Percentiles rank a stretch among this genome's conserved stretches.
These are phyloP conservation scores for Nevesoporus exiguus DNA, from an alignment of 768 basidiomycete genomes.

Conservation along the genomic window DNA sequence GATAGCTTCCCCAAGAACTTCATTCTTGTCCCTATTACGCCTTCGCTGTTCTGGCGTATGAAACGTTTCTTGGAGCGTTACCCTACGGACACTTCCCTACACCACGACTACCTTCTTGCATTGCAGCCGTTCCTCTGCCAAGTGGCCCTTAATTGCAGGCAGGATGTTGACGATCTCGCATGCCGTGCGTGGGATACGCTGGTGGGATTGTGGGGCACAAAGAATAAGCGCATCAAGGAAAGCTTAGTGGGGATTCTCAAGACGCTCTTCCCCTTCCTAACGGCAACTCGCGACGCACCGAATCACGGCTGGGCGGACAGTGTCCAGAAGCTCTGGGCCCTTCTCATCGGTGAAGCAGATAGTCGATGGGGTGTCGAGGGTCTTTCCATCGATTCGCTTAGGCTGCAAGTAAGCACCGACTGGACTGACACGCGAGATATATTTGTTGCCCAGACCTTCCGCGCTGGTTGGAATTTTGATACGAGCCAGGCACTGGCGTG, in stretches of 20 bases:
- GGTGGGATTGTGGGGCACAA: constrained; percentile 73
- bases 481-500: constrained; percentile 68
- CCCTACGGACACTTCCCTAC: constrained; percentile 71
- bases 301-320: constrained; percentile 44
- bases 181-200: constrained; percentile 58
- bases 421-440: constrained; percentile 31
- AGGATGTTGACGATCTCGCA: constrained; percentile 59
- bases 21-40: constrained; percentile 20
- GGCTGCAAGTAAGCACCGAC: constrained; percentile 44
- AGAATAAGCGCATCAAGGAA: constrained; percentile 75
- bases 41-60: constrained; percentile 58
- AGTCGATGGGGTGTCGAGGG: constrained; percentile 62
- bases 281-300: constrained; percentile 32
- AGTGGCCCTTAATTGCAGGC: constrained; percentile 71
- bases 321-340: constrained; percentile 50
- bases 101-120: constrained; percentile 68
- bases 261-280: constrained; percentile 69
- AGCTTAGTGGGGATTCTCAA: constrained; percentile 71
- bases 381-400: constrained; percentile 61
- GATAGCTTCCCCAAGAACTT: constrained; percentile 33
- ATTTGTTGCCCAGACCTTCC: constrained; percentile 65
- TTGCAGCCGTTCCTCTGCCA: constrained; percentile 69
- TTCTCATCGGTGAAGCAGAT: constrained; percentile 60
- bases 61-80: constrained; percentile 62
- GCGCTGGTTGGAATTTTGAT: constrained; percentile 72